Conservation (phyloP, 805 yeast species). For the Suhomyces faveliae region DNA sequence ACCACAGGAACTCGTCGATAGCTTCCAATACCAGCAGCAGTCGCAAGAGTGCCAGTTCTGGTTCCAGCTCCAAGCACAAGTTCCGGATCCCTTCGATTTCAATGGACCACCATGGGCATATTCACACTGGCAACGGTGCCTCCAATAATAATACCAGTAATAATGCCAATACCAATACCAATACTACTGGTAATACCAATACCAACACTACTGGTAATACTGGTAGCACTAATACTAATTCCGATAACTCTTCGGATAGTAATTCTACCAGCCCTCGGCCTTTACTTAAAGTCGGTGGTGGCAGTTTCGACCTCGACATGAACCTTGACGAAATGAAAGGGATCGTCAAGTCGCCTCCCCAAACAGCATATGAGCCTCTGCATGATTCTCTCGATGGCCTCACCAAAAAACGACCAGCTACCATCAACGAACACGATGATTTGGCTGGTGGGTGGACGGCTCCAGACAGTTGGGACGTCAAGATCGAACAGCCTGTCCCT, state of each 20-base stretch:
- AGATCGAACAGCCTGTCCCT: slow-evolving; percentile 17
- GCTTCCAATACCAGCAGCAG: slow-evolving; percentile 5
- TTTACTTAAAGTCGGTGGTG: slow-evolving; percentile 3
- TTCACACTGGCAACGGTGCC: slow-evolving; percentile 8
- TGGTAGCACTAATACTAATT: background rate
- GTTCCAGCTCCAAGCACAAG: slow-evolving; percentile 31
- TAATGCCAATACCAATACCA: background rate
- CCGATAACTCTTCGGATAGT: background rate
- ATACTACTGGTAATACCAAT: background rate
- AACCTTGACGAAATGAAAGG: slow-evolving; percentile 52
- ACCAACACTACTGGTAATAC: background rate
- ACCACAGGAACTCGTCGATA: slow-evolving; percentile 9
- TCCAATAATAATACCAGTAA: background rate
- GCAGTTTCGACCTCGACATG: slow-evolving; percentile 42
- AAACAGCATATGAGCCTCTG: background rate
- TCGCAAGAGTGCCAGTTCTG: slow-evolving; percentile 18
- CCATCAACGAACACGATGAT: slow-evolving; percentile 3
- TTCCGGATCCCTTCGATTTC: slow-evolving; percentile 37
- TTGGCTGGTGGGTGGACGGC: slow-evolving; percentile 38
- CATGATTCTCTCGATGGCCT: background rate
- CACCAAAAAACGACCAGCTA: background rate
- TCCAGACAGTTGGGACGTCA: slow-evolving; percentile 51
- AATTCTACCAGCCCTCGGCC: background rate
- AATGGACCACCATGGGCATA: slow-evolving; percentile 23
- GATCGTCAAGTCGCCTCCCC: slow-evolving; percentile 37